Evolutionary conservation across 2,329 filamentous ascomycete species (phyloP), one percentile per base, ranked within the genome.

Genomic region (Aspergillus sojae): DNA sequence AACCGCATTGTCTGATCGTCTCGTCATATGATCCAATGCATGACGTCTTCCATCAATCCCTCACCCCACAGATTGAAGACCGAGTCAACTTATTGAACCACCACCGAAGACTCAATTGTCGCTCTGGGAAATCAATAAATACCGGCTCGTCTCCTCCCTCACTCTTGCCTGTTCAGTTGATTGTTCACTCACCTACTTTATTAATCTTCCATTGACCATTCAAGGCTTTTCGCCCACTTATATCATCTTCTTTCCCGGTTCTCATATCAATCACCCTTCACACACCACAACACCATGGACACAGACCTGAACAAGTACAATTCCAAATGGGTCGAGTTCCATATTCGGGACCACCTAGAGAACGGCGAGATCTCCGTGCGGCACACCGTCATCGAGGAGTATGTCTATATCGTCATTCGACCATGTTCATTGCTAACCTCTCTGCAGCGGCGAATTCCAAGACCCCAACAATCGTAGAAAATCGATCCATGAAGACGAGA

Each of bases 331-430:
- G 72, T 74, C 41, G 65, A 62, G 12, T 72, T 74, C 65, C 72
- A 74, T 60, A 73, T 74, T 57, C 70, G 72, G 28, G 72, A 71
- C 66, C 72, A 71, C 61, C 62, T 74, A 21, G 55, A 68, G 19
- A 62, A 72, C 34, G 71, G 71, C 48, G 64, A 72, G 45, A 65
- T 74, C 54, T 61, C 65, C n/a, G 65, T 74, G 23, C 69, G 70
- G 52, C 67, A 74, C 65, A 69, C 69, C 46, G 67, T 74, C 63
- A 72, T 74, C 61, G 70, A 74, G 67, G 72, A 65, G 72, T 73
- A 71, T 28, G 36, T 65, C 19, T 16, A 16, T 55, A 21, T 2
- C 9, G 14, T 46, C 11, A 10, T 46, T 32, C 7, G 41, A 3
- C 26, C 1, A 45, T 12, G 26, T 19, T 34, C 11, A 46, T 19